A percentile compares a stretch with the other conserved stretches of the same genome.
Evolutionary conservation across 768 basidiomycete species (phyloP).

Genomic region (Mycena sanguinolenta): DNA sequence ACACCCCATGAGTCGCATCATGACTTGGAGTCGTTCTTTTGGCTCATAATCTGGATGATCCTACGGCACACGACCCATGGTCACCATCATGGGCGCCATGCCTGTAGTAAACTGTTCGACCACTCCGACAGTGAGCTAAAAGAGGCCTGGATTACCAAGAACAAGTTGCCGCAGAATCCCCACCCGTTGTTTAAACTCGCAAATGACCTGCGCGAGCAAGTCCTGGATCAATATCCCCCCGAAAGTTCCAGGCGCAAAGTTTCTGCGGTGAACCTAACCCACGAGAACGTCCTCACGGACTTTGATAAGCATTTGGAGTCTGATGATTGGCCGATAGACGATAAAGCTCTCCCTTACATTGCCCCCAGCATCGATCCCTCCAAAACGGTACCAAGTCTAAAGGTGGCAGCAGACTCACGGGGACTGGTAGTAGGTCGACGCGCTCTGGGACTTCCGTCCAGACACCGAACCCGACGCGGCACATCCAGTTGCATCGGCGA

Average conservation of each 20-base stretch:
- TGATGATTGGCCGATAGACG: neutral
- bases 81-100: neutral
- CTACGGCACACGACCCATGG: slow-evolving; percentile 7
- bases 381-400: neutral
- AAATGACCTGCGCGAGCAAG: neutral
- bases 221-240: neutral
- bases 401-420: neutral
- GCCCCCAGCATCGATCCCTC: neutral
- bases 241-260: no score
- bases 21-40: slow-evolving; percentile 26
- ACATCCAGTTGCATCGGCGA: no score
- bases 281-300: neutral
- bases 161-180: neutral
- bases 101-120: neutral
- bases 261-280: neutral
- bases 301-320: neutral
- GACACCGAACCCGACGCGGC: no score
- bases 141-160: neutral
- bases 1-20: slow-evolving; percentile 5
- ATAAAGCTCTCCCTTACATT: neutral
- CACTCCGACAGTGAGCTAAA: neutral
- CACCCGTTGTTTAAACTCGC: neutral
- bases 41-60: slow-evolving; percentile 21
- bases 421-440: no score
- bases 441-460: no score